phyloP scores from a whole-genome alignment of 257 asterid genomes.

The Knoxia roxburghii region DNA sequence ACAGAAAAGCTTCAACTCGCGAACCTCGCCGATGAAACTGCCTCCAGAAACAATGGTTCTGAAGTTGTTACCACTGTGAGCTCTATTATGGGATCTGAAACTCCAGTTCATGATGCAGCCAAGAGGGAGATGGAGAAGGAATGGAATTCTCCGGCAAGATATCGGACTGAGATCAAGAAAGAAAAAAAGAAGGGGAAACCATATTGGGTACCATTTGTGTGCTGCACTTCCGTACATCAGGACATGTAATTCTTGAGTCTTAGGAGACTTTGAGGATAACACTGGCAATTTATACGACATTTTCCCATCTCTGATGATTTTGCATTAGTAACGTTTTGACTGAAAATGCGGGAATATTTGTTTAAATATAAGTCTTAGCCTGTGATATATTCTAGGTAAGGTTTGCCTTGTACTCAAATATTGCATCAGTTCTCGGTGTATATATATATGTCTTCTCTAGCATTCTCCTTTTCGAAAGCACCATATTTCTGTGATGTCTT shows the following conservation, averaged over 20 bases:
- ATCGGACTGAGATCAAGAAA: conserved; percentile 70
- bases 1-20: conserved; percentile 29
- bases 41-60: conserved; percentile 29
- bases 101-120: conserved; percentile 24
- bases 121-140: conserved; percentile 55
- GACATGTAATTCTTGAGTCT: conserved; percentile 32
- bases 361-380: conserved; percentile 9
- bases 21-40: conserved; percentile 33
- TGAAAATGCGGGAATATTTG: conserved; percentile 16
- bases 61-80: conserved; percentile 32
- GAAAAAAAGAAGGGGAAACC: conserved; percentile 68
- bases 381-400: conserved; percentile 1
- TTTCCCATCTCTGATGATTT: conserved; percentile 3
- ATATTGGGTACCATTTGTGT: conserved; percentile 76
- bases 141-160: conserved; percentile 90
- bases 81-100: conserved; percentile 30
- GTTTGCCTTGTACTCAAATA: background rate
- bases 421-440: conserved; percentile 5
- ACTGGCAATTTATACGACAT: background rate
- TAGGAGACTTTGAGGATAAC: conserved; percentile 4
- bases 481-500: background rate
- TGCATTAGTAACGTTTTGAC: background rate
- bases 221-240: conserved; percentile 72
- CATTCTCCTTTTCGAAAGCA: background rate
- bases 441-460: background rate